Evolutionary conservation across 768 basidiomycete genomes (phyloP).

Genomic region (Daedalea quercina): DNA sequence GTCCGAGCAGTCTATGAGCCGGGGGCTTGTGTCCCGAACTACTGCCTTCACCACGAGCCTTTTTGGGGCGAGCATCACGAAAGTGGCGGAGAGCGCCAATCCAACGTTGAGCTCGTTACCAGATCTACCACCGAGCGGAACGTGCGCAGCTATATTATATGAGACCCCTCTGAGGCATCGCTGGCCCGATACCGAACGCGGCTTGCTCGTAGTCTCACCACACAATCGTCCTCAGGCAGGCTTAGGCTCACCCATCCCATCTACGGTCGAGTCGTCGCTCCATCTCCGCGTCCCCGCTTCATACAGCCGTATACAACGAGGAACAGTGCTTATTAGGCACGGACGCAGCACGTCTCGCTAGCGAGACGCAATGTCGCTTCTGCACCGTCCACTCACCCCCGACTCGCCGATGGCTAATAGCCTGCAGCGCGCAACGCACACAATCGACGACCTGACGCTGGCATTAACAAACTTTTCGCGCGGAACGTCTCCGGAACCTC

Average conservation of each 20-base stretch:
- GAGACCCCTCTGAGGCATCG: neutral
- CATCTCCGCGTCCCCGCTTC: neutral
- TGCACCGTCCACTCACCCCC: constrained; percentile 18
- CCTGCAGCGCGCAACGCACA: constrained; percentile 29
- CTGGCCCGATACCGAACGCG: neutral
- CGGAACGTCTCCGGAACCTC: constrained; percentile 66
- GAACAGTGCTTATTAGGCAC: neutral
- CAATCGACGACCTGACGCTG: constrained; percentile 74
- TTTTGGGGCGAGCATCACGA: too few relatives aligned
- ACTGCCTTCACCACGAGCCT: too few relatives aligned
- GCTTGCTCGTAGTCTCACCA: neutral
- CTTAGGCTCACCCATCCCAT: neutral
- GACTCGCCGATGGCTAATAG: constrained; percentile 25
- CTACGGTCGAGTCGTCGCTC: neutral
- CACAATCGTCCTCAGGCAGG: neutral
- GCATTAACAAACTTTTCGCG: constrained; percentile 70
- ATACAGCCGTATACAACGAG: neutral
- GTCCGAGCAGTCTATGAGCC: too few relatives aligned
- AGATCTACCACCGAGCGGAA: too few relatives aligned
- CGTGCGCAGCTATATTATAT: neutral
- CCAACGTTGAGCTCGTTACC: too few relatives aligned
- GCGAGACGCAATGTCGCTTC: constrained; percentile 6
- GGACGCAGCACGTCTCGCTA: neutral
- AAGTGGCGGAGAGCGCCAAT: too few relatives aligned
- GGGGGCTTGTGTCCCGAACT: too few relatives aligned